Percentiles rank a stretch among this genome's conserved stretches.
These are phyloP conservation scores for Amphibolis antarctica DNA, from an alignment of 106 monocot genomes.

Conservation along the genomic window DNA sequence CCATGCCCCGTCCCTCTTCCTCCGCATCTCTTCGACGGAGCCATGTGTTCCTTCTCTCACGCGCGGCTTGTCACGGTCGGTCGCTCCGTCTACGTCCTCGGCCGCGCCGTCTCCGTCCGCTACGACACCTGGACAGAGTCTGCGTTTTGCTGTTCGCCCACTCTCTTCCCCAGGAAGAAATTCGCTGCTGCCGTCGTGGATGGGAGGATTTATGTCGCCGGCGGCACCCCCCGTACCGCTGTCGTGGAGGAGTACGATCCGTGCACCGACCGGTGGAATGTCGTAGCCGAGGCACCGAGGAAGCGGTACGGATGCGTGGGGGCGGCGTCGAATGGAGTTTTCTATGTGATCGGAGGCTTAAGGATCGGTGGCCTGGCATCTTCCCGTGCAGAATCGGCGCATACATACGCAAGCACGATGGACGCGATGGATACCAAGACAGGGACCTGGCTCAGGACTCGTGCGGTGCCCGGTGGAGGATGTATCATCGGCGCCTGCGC, in stretches of 20 bases:
- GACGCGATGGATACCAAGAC: slow-evolving; percentile 39
- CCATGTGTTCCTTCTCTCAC: slow-evolving; percentile 4
- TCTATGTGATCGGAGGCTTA: slow-evolving; percentile 19
- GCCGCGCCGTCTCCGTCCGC: slow-evolving; percentile 2
- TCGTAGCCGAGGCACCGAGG: slow-evolving; percentile 12
- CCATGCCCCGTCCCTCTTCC: slow-evolving; percentile 10
- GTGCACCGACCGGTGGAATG: slow-evolving; percentile 9
- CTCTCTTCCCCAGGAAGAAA: slow-evolving; percentile 20
- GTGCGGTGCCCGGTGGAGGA: slow-evolving; percentile 54
- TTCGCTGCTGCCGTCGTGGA: slow-evolving; percentile 16
- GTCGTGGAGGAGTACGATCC: slow-evolving; percentile 27
- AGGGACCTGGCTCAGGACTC: slow-evolving; percentile 35
- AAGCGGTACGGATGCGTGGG: slow-evolving; percentile 23
- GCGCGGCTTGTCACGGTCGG: slow-evolving; percentile 19
- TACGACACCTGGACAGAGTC: slow-evolving; percentile 17
- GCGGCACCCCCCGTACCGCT: slow-evolving; percentile 12
- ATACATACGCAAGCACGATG: slow-evolving; percentile 48
- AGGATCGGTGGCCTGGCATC: slow-evolving; percentile 6
- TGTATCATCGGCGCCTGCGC: slow-evolving; percentile 75
- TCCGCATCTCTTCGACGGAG: neutral
- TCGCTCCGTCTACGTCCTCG: slow-evolving; percentile 11
- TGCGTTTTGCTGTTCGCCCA: neutral
- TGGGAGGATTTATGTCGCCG: slow-evolving; percentile 25
- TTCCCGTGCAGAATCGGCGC: slow-evolving; percentile 26
- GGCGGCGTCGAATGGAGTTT: slow-evolving; percentile 9